Evolutionary conservation across 192 early-diverging fungal genomes (phyloP), one percentile per base, ranked within the genome.

Genomic region (Backusella macrospora): DNA sequence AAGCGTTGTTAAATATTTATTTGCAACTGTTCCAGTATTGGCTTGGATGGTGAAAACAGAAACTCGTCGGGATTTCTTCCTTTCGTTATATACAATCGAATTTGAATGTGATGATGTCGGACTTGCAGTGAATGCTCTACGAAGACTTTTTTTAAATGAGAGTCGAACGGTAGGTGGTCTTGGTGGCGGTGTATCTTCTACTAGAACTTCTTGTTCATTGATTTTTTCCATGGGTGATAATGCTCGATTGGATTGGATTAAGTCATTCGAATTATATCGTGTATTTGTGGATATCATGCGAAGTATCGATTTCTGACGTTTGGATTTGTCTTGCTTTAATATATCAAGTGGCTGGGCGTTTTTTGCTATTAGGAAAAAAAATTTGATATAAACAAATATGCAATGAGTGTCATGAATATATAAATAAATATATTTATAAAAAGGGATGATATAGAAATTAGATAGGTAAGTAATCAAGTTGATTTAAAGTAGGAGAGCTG

Each of bases 1-100:
- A 23, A 93, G 71, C 65, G 93, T 92, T 15, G 82, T 78, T 18
- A 92, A 65, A 66, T 86, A 91, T 68, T 9, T 47, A 18, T 34
- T 34, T 34, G 29, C 29, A 34, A 34, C 47, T 52, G 38, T 62
- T 65, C 29, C 29, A 26, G 52, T 59, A 68, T 34, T 39, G 26
- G 43, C 23, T 29, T 68, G 13, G 14, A 26, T 16, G 1, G 67
- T 68, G 12, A 68, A 29, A 14, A 68, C 43, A 4, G 67, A 68
- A 6, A 26, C 45, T 16, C 43, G 26, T 37, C 67, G n/a, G 6
- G 42, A 21, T 23, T 47, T 68, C 21, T 23, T 68, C 6, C 43
- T 44, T 16, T 37, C 62, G 7, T 34, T 21, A 62, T 26, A 62
- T 13, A 8, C 23, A 21, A 42, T 12, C 16, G 18, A 68, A 8